Base-by-base conservation (phyloP, 1,284 basidiomycete genomes). In the Cryptococcus sp. region DNA sequence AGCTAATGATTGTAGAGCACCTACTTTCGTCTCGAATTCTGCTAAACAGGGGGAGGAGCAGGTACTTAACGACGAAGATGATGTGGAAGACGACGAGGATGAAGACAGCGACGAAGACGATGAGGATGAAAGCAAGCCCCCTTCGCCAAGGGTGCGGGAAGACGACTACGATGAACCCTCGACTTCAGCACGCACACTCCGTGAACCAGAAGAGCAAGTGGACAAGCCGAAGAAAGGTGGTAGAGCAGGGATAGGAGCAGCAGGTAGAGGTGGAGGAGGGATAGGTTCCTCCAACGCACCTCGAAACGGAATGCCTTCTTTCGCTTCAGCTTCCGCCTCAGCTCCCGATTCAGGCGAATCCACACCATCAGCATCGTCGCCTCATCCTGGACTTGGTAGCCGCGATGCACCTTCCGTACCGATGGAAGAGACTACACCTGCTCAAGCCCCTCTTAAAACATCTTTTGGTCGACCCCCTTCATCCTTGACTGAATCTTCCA, bases 11-110 rank as follows among this genome's bases (percentile, higher is more conserved):
- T 53, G 18, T 45, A 77, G 75, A 62, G 87, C 87, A 2, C 88
- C 88, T 14, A 79, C 84, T 0, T 91, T 91, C 66, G 64, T 68
- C 24, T 56, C 54, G 16, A 49, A 37, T 3, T 18, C 43, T 14
- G 22, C 45, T 2, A 42, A 48, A n/a, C 39, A 24, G 52, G 57
- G 53, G 4, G 50, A 47, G 11, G 54, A 64, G 80, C 58, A 73
- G 78, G 51, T 75, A 10, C 42, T 41, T 21, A 40, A 50, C 7
- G 50, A 39, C 24, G 72, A 77, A 4, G 77, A 79, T 49, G 68
- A 72, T n/a, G 78, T 77, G 25, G 75, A 28, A 55, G 55, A 55
- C 13, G 55, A 59, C 11, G 75, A 72, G n/a, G 76, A 70, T 16
- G 67, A 39, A 53, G 49, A 1, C 55, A 47, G 1, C 56, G 59